Conservation (phyloP, 441 rosid species). For the Pelargonium cotyledonis region DNA sequence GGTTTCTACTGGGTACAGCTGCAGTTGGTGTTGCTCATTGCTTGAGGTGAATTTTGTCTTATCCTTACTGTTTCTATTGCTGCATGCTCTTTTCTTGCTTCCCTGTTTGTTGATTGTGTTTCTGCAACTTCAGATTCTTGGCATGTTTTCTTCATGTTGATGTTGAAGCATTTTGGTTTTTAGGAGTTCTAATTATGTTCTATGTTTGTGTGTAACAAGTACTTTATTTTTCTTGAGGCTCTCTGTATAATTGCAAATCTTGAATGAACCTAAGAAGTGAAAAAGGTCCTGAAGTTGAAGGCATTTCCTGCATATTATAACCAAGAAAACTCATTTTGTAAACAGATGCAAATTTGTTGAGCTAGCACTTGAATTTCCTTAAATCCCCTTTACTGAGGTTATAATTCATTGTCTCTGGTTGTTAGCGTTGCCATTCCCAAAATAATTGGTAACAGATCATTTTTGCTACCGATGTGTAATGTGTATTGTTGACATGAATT, state of each 20-base stretch:
- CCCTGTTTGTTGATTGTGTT: not conserved
- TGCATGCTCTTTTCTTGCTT: not conserved
- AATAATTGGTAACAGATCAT: not conserved
- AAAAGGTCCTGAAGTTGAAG: not conserved
- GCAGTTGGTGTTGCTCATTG: not conserved
- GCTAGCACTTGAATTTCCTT: not conserved
- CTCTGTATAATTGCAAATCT: not conserved
- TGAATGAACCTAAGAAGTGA: not conserved
- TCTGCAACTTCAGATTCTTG: not conserved
- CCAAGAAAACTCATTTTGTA: not conserved
- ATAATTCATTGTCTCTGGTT: not conserved
- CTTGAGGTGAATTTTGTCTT: constrained; percentile 1
- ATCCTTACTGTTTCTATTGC: not conserved
- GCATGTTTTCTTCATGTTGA: constrained; percentile 1
- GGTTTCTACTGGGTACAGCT: not conserved
- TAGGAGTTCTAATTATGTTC: too few relatives aligned
- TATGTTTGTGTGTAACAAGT: not conserved
- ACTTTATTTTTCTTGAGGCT: not conserved
- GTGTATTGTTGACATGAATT: not conserved
- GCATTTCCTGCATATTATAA: not conserved
- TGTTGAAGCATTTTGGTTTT: not conserved
- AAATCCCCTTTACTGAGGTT: constrained; percentile 1
- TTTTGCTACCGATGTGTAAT: not conserved
- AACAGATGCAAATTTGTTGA: not conserved
- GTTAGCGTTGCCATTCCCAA: not conserved